These are phyloP conservation scores for Phytophthora citrophthora DNA, from an alignment of 352 stramenopile species.

Conservation along the genomic window DNA sequence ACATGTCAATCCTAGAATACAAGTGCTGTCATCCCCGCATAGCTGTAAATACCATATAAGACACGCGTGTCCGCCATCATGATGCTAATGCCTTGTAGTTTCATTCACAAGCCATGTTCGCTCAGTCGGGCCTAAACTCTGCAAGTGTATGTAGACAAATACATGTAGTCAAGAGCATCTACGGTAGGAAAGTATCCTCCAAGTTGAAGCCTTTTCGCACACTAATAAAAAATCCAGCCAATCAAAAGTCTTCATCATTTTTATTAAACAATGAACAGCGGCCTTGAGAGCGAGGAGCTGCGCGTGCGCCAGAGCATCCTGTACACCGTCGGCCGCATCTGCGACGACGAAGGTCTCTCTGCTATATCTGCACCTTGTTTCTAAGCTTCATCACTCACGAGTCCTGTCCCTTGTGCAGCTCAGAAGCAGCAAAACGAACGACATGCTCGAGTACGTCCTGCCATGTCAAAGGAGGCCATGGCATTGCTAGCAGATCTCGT, in stretches of 20 bases:
- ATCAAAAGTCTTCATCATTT: not conserved
- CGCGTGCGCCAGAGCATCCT: conserved; percentile 85
- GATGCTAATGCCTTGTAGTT: too few relatives aligned
- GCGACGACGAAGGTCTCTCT: conserved; percentile 59
- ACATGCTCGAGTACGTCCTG: conserved; percentile 42
- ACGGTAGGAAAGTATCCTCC: too few relatives aligned
- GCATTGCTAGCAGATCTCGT: conserved; percentile 69
- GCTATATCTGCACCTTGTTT: not conserved
- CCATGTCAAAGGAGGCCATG: conserved; percentile 70
- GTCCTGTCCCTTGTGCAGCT: conserved; percentile 21
- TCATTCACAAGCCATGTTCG: too few relatives aligned
- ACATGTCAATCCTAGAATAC: too few relatives aligned
- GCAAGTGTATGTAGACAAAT: too few relatives aligned
- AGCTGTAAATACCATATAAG: too few relatives aligned
- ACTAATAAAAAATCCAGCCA: not conserved
- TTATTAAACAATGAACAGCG: conserved; percentile 4
- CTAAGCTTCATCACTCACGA: not conserved
- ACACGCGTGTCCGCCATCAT: too few relatives aligned
- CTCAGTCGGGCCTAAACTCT: too few relatives aligned
- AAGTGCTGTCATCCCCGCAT: too few relatives aligned
- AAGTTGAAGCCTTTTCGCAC: too few relatives aligned
- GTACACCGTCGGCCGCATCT: conserved; percentile 74
- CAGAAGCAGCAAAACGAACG: conserved; percentile 63
- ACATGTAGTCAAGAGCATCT: too few relatives aligned
- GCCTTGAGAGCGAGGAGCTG: conserved; percentile 39